Conservation (phyloP, 2,329 filamentous ascomycete genomes). For the Diaporthe destruens region DNA sequence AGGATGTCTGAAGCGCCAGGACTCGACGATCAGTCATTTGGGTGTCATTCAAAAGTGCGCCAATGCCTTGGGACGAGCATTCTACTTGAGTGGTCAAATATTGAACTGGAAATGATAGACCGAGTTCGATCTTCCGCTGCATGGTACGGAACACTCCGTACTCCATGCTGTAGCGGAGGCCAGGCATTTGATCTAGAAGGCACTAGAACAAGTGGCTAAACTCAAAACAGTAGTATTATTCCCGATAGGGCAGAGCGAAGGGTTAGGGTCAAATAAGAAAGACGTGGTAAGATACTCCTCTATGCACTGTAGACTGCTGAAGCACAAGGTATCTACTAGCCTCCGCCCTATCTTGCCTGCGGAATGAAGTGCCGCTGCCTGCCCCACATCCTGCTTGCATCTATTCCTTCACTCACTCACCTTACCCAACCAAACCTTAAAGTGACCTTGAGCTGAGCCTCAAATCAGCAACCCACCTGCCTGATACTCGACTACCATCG, state of each 20-base stretch:
- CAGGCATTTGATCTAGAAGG: too few species aligned
- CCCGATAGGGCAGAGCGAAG: too few species aligned
- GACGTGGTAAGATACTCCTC: too few species aligned
- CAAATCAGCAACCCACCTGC: background rate
- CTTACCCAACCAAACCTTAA: conserved; percentile 14
- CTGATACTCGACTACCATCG: background rate
- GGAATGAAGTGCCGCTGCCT: background rate
- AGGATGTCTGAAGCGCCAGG: background rate
- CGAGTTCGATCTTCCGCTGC: background rate
- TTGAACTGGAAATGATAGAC: background rate
- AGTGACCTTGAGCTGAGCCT: conserved; percentile 20
- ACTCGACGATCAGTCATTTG: too few species aligned
- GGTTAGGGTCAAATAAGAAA: too few species aligned
- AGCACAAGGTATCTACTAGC: too few species aligned
- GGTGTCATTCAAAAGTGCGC: background rate
- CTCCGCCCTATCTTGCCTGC: too few species aligned
- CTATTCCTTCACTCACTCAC: background rate
- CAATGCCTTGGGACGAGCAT: background rate
- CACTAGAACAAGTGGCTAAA: too few species aligned
- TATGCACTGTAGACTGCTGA: too few species aligned
- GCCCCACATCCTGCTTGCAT: conserved; percentile 10
- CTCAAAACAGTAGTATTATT: too few species aligned
- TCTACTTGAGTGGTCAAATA: background rate
- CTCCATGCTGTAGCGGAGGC: too few species aligned
- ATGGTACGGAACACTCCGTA: too few species aligned